Base-by-base conservation (phyloP, 768 basidiomycete genomes). In the Macrolepiota fuliginosa region DNA sequence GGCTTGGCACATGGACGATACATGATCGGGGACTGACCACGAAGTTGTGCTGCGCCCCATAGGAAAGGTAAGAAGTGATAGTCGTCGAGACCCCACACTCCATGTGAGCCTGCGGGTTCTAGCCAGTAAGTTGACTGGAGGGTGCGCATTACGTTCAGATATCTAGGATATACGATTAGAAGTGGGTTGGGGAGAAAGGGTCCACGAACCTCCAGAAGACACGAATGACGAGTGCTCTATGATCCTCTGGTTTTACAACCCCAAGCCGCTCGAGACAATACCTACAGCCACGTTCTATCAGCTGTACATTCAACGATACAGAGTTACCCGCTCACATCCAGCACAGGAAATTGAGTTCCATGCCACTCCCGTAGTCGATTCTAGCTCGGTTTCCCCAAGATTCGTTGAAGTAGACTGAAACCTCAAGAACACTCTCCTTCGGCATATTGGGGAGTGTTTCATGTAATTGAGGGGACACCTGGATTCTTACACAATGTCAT, bases 341-440 rank as follows among this genome's bases (percentile, higher is more conserved):
- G 68, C 96, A 98, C 2, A 98, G 62, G 69, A 98, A 99, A 74
- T 98, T 96, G 47, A 98, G 81, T 70, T 99, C 97, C 96, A 98
- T 98, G 13, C 97, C 97, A 68, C 95, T 97, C n/a, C 97, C 97
- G 74, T 99, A 99, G 74, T 99, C 97, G 57, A 99, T 94, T 9
- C 97, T 80, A 52, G 89, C 85, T 29, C 90, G 79, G 72, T 91
- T 97, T 0, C 97, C 97, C 96, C 96, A 98, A 15, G 88, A 76
- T 70, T 96, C 92, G 39, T 79, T 76, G 69, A 98, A 90, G 71
- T 98, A 99, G 0, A 78, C 80, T 1, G 87, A 83, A 3, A 97
- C 73, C 70, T 98, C 96, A 4, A 77, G 69, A 3, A 86, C 79
- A 0, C 87, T 82, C 3, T 84, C 84, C 2, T 68, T 52, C 0